Evolutionary conservation across 495 filamentous ascomycete genomes (phyloP), one percentile per base, ranked within the genome.

Genomic region (Rusavskia elegans): DNA sequence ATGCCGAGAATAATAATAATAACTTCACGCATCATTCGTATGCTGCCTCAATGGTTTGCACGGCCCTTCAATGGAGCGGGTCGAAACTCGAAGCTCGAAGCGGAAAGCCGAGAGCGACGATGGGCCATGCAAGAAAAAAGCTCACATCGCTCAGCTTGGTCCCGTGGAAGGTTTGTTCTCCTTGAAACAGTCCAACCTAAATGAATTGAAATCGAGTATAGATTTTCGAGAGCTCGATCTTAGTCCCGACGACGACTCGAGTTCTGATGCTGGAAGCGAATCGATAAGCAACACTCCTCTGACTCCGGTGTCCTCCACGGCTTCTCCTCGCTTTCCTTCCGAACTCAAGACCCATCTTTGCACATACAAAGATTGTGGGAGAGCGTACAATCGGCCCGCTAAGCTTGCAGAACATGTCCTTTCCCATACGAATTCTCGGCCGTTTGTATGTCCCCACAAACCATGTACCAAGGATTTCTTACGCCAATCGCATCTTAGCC

Each of bases 321-420:
- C 55, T 51, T 62, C 59, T 11, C 60, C 56, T 45, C 55, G 53
- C 6, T 76, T 73, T 59, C 83, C 83, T 32, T 85, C 81, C 4
- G 78, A 86, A 52, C 41, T 78, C 48, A 92, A 90, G 67, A 86
- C 76, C 20, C 79, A 83, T 58, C 66, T 63, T 39, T 95, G 89
- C 66, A 74, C 78, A 3, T 77, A 76, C 57, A 72, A 79, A 17
- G 78, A 74, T 37, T 95, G 89, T 61, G 62, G 65, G 23, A 89
- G 88, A 66, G 77, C 81, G n/a, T 95, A 89, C 76, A 90, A 92
- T 64, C 80, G 89, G 1, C 87, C 85, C 2, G 80, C 77, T n/a
- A 77, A 84, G 35, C 75, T 95, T 2, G 71, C 79, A n/a, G 76
- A 84, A 42, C 89, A 95, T 60, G 59, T 87, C 3, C 71, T 84